Conservation (phyloP, 1,139 yeast genomes). For the Suhomyces maxii region DNA sequence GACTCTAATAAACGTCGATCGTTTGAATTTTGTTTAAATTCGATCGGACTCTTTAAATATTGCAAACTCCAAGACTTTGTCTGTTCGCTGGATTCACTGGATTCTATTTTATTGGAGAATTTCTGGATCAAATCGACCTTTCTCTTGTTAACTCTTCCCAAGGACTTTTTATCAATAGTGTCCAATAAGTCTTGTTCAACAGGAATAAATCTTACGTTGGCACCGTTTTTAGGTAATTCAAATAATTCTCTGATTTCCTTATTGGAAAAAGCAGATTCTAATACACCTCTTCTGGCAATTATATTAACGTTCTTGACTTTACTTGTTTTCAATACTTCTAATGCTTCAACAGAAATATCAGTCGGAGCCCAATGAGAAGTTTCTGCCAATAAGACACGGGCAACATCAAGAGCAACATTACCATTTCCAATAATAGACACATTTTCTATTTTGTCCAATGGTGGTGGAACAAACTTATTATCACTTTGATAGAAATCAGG, state of each 20-base stretch:
- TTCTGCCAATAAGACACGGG: conserved; percentile 70
- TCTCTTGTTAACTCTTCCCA: conserved; percentile 71
- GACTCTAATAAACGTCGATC: conserved; percentile 30
- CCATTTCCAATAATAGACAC: conserved; percentile 95
- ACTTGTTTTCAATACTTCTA: conserved; percentile 50
- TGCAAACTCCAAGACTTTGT: conserved; percentile 65
- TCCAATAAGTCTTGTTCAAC: conserved; percentile 46
- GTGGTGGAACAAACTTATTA: conserved; percentile 39
- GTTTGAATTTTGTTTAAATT: conserved; percentile 40
- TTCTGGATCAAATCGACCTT: conserved; percentile 64
- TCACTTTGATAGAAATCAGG: conserved; percentile 52
- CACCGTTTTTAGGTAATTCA: conserved; percentile 47
- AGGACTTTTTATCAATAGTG: conserved; percentile 37
- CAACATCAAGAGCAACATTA: conserved; percentile 93
- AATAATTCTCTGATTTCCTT: conserved; percentile 87
- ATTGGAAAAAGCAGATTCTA: conserved; percentile 86
- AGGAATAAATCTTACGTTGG: conserved; percentile 53
- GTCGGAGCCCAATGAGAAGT: conserved; percentile 62
- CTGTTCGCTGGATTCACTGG: conserved; percentile 19
- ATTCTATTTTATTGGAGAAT: conserved; percentile 34
- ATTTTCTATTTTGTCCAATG: conserved; percentile 56
- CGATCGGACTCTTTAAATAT: conserved; percentile 67
- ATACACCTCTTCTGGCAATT: conserved; percentile 82
- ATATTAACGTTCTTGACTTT: conserved; percentile 64
- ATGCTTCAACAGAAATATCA: conserved; percentile 70